Conservation (phyloP, 495 filamentous ascomycete genomes). For the Aspergillus leporis region DNA sequence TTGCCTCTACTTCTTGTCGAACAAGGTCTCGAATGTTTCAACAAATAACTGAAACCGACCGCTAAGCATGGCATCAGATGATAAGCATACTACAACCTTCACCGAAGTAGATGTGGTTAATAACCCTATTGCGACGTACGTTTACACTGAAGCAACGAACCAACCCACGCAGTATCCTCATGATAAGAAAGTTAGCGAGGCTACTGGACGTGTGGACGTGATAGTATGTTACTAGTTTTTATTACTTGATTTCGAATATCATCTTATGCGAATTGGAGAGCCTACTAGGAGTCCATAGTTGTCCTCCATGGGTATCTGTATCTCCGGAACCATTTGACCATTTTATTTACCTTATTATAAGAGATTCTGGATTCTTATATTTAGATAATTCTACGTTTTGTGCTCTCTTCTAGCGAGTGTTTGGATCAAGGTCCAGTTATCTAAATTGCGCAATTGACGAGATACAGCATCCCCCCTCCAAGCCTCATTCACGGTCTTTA, state of each 20-base stretch:
- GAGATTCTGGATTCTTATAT: no score
- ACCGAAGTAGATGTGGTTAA: slow-evolving; percentile 43
- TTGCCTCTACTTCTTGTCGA: not conserved
- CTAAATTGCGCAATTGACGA: not conserved
- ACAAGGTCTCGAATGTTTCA: not conserved
- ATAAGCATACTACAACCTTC: slow-evolving; percentile 24
- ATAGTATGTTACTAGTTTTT: slow-evolving; percentile 29
- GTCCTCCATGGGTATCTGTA: not conserved
- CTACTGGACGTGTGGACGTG: slow-evolving; percentile 34
- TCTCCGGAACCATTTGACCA: not conserved
- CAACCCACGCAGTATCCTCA: not conserved
- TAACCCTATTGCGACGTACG: slow-evolving; percentile 34
- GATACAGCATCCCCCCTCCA: slow-evolving; percentile 15
- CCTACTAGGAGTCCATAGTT: no score
- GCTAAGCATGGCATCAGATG: slow-evolving; percentile 23
- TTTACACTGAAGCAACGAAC: slow-evolving; percentile 32
- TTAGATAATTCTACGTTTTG: no score
- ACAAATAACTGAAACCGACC: not conserved
- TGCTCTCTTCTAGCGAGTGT: not conserved
- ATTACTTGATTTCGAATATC: not conserved
- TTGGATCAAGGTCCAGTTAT: not conserved
- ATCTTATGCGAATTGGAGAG: not conserved
- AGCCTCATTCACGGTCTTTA: slow-evolving; percentile 29
- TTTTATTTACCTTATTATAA: no score
- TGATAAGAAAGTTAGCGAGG: not conserved